Percentiles rank a stretch among this genome's conserved stretches.
These are phyloP conservation scores for Clitoria ternatea DNA, from an alignment of 306 rosid genomes.

Conservation along the genomic window DNA sequence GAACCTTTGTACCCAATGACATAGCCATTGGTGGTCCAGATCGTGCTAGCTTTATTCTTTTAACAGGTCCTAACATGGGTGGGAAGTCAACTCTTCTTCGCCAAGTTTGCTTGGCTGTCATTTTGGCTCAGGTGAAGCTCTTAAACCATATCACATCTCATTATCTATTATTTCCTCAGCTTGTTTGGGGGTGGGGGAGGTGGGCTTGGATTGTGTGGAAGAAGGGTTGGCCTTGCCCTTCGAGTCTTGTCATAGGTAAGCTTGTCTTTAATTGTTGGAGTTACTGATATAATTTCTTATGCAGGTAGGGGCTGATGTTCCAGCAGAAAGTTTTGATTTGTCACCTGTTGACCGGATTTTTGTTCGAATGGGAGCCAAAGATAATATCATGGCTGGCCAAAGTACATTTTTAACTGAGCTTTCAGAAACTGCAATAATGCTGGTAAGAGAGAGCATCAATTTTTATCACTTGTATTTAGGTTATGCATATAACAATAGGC, in stretches of 20 bases:
- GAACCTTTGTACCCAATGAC: slow-evolving; percentile 79
- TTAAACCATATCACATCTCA: slow-evolving; percentile 2
- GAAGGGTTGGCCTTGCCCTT: not conserved
- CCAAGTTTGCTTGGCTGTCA: slow-evolving; percentile 91
- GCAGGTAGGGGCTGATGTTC: slow-evolving; percentile 95
- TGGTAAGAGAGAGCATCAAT: slow-evolving; percentile 52
- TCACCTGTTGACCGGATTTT: slow-evolving; percentile 86
- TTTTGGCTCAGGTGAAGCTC: slow-evolving; percentile 81
- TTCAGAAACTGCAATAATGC: slow-evolving; percentile 89
- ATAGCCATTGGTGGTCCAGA: slow-evolving; percentile 71
- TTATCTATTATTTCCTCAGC: not conserved
- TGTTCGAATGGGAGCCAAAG: slow-evolving; percentile 97
- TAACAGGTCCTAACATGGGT: slow-evolving; percentile 99
- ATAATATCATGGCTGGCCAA: slow-evolving; percentile 96
- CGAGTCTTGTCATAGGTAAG: not conserved
- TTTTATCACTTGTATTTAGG: slow-evolving; percentile 3
- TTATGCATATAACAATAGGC: not conserved
- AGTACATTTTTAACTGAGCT: slow-evolving; percentile 96
- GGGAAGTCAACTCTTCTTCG: slow-evolving; percentile 98
- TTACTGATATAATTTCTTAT: slow-evolving; percentile 26
- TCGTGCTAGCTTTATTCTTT: slow-evolving; percentile 68
- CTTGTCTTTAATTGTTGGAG: slow-evolving; percentile 6
- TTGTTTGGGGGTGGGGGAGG: not conserved
- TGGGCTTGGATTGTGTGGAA: not conserved
- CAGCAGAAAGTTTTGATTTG: slow-evolving; percentile 82